Evolutionary conservation across 2,329 filamentous ascomycete genomes (phyloP), one percentile per base, ranked within the genome.

Genomic region (Onygenales sp.): DNA sequence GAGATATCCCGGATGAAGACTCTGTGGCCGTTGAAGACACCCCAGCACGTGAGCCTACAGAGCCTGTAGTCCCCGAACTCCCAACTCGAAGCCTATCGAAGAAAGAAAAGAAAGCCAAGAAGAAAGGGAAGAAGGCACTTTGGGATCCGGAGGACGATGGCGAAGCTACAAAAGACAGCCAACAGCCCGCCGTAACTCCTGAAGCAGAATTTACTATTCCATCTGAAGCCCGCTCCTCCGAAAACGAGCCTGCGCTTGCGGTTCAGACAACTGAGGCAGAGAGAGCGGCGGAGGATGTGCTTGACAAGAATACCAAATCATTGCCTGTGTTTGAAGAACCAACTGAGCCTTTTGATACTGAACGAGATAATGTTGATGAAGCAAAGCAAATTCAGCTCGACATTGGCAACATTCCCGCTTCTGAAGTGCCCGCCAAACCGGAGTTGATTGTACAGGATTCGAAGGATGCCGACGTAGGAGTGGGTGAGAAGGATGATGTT

Each of bases 101-200:
- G 53, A 61, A 60, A 52, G 55, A 59, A 52, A 59, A 54, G 42
- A 51, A 54, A 53, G 48, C 14, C n/a, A 51, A 62, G 53, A 62
- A 61, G 52, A 60, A 54, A 5, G 59, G 55, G 36, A 62, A 59
- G 39, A 57, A 58, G 43, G 55, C 54, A 10, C 13, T 36, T 11
- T 13, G 14, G 17, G n/a, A 31, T 14, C 9, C 11, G 7, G 9
- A 39, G 31, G 49, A 3, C 41, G 42, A 59, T 32, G 42, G 50
- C 31, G 21, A 21, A 33, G 3, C 35, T n/a, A 8, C 11, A n/a
- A 36, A 47, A 10, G 35, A 13, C 36, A 14, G 5, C 27, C 39
- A 39, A 43, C 8, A 39, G 14, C 6, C 47, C 21, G 31, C 27
- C 21, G 7, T 21, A 4, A 32, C 14, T 32, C 31, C 35, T 21